Percentiles rank a stretch among this genome's conserved stretches.
These are phyloP conservation scores for Pulveroboletus sp. DNA, from an alignment of 1,284 basidiomycete genomes.

Conservation along the genomic window DNA sequence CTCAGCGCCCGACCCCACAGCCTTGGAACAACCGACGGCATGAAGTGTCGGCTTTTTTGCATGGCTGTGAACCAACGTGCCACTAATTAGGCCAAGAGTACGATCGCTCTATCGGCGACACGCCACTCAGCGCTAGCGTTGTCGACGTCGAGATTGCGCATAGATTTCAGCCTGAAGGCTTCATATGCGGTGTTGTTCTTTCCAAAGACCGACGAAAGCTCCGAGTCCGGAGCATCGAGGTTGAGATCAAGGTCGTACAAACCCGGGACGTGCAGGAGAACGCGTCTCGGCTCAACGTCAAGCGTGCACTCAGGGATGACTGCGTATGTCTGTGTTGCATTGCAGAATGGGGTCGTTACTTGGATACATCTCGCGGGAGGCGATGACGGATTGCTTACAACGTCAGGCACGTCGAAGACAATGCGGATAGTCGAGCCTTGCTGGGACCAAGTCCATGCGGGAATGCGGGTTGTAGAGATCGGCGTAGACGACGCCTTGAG, in stretches of 20 bases:
- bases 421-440: constrained; percentile 46
- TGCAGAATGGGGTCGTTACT: constrained; percentile 8
- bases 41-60: background rate
- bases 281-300: constrained; percentile 58
- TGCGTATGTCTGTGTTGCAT: constrained; percentile 43
- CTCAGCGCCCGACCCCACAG: constrained; percentile 11
- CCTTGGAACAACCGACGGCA: background rate
- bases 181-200: constrained; percentile 23
- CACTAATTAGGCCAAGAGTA: constrained; percentile 41
- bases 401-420: constrained; percentile 50
- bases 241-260: constrained; percentile 56
- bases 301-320: constrained; percentile 50
- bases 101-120: constrained; percentile 49
- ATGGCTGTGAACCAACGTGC: constrained; percentile 1
- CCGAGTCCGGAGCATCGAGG: constrained; percentile 51
- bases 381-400: constrained; percentile 43
- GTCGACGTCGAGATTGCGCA: constrained; percentile 59
- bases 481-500: constrained; percentile 34
- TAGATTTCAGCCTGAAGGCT: constrained; percentile 52
- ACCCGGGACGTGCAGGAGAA: constrained; percentile 52
- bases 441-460: constrained; percentile 53
- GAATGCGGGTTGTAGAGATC: constrained; percentile 22
- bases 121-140: constrained; percentile 64
- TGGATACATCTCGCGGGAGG: constrained; percentile 9
- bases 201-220: constrained; percentile 39